A percentile compares a stretch with the other conserved stretches of the same genome.
Conservation (phyloP, 2,329 filamentous ascomycete genomes). For the Xylaria sp. region DNA sequence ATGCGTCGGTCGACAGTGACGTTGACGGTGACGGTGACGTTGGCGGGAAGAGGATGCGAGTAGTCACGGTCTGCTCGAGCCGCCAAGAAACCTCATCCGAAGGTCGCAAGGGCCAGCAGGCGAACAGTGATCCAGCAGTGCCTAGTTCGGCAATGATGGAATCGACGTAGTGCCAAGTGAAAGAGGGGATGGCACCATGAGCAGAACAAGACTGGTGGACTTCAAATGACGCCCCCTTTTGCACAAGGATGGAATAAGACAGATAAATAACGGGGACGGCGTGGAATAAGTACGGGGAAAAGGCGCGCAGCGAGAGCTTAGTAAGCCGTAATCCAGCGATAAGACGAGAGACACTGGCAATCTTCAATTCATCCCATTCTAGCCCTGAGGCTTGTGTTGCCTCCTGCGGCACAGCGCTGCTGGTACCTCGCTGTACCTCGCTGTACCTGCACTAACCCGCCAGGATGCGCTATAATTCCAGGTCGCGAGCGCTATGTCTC, state of each 20-base stretch:
- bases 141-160: conserved; percentile 1
- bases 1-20: neutral
- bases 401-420: neutral
- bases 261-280: conserved; percentile 7
- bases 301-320: conserved; percentile 2
- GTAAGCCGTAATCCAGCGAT: conserved; percentile 1
- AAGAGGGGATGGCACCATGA: neutral
- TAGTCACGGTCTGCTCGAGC: conserved; percentile 8
- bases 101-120: conserved; percentile 12
- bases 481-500: neutral
- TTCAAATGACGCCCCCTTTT: conserved; percentile 7
- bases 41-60: neutral
- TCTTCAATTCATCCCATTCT: conserved; percentile 3
- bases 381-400: neutral
- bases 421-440: neutral
- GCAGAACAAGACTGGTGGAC: neutral
- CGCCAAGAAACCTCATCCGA: conserved; percentile 12
- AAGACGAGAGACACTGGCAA: conserved; percentile 12
- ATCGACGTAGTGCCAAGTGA: conserved; percentile 1
- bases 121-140: conserved; percentile 5
- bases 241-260: conserved; percentile 9
- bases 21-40: neutral
- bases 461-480: neutral
- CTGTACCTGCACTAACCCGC: neutral
- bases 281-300: conserved; percentile 8